A percentile compares a stretch with the other conserved stretches of the same genome.
phyloP scores from a whole-genome alignment of 192 early-diverging fungal species.

The Funneliformis geosporum region DNA sequence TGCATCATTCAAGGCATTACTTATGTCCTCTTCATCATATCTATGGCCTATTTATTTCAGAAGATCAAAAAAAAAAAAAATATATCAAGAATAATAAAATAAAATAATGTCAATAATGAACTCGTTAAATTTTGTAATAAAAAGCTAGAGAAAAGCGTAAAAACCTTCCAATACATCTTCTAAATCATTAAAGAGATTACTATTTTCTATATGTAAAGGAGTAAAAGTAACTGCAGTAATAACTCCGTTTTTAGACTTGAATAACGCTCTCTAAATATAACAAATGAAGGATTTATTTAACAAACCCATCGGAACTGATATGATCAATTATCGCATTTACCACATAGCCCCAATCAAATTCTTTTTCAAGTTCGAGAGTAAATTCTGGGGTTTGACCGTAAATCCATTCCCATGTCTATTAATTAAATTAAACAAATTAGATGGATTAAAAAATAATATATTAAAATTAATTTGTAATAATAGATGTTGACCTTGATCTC shows the following conservation, averaged over 20 bases:
- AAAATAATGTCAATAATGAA: neutral
- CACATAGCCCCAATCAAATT: slow-evolving; percentile 59
- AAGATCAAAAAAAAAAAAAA: too few relatives aligned
- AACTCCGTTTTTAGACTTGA: slow-evolving; percentile 26
- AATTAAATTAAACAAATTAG: slow-evolving; percentile 32
- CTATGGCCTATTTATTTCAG: neutral
- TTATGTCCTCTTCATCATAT: neutral
- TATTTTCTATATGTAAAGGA: neutral
- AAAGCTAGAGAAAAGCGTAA: neutral
- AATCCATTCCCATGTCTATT: slow-evolving; percentile 83
- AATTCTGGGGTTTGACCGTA: slow-evolving; percentile 93
- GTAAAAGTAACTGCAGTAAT: neutral
- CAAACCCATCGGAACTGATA: neutral
- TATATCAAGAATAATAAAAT: neutral
- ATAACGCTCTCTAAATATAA: slow-evolving; percentile 15
- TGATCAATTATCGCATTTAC: slow-evolving; percentile 39
- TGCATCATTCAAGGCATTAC: neutral
- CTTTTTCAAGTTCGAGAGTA: slow-evolving; percentile 51
- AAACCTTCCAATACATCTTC: slow-evolving; percentile 25
- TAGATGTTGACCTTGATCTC: slow-evolving; percentile 35
- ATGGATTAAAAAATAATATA: neutral
- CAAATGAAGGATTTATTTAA: neutral
- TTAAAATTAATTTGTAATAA: neutral
- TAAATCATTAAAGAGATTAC: neutral
- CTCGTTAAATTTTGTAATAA: neutral